A percentile compares a stretch with the other conserved stretches of the same genome.
Evolutionary conservation across 2,329 filamentous ascomycete genomes (phyloP).

Genomic region (Cladosporium colombiae): DNA sequence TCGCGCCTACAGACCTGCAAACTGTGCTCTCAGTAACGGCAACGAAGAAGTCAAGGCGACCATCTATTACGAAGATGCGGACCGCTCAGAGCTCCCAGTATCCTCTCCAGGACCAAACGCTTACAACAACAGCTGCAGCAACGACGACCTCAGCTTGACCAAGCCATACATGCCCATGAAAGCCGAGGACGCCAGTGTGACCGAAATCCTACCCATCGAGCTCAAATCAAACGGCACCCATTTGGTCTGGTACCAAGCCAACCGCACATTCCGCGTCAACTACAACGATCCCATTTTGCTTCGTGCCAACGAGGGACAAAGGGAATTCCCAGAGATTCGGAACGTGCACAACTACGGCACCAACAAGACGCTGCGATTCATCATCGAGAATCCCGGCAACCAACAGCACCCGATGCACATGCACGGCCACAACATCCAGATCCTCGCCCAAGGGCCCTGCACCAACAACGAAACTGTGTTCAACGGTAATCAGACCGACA

Average conservation of each 20-base stretch:
- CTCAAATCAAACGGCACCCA: constrained; percentile 45
- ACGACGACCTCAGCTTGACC: constrained; percentile 58
- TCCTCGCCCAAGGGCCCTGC: constrained; percentile 42
- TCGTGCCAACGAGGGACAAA: constrained; percentile 36
- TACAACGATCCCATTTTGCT: constrained; percentile 44
- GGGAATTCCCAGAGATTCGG: constrained; percentile 25
- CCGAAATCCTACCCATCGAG: constrained; percentile 49
- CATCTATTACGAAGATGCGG: constrained; percentile 65
- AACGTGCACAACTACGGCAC: constrained; percentile 46
- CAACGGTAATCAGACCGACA: constrained; percentile 19
- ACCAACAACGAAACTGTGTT: constrained; percentile 29
- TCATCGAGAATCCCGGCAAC: constrained; percentile 42
- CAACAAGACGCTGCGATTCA: constrained; percentile 42
- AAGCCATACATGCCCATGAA: constrained; percentile 55
- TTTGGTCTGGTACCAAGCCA: constrained; percentile 58
- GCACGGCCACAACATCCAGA: constrained; percentile 52
- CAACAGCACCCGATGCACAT: constrained; percentile 45
- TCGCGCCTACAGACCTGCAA: constrained; percentile 33
- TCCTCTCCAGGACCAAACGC: constrained; percentile 37
- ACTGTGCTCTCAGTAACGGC: constrained; percentile 40
- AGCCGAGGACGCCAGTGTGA: constrained; percentile 35
- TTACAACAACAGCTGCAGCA: constrained; percentile 52
- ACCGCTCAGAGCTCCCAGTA: constrained; percentile 51
- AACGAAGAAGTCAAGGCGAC: constrained; percentile 55
- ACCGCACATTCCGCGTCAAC: constrained; percentile 53